Conservation (phyloP, 2,329 filamentous ascomycete genomes). For the Herpotrichia juniperi region DNA sequence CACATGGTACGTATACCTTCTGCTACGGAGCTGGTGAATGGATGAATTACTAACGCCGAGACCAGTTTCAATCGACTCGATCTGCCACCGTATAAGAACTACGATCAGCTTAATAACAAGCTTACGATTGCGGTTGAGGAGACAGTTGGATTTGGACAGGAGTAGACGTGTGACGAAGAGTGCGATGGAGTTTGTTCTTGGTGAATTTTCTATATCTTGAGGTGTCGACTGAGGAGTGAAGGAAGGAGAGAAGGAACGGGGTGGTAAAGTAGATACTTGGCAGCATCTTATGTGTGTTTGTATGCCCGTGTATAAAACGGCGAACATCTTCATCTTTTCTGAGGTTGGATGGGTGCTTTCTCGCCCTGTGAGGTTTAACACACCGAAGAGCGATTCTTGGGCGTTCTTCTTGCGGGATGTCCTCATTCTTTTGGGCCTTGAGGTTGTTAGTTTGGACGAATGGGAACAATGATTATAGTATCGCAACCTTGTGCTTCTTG, state of each 20-base stretch:
- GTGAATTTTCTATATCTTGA: not conserved
- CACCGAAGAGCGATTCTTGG: not conserved
- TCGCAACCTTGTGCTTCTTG: no score
- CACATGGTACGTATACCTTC: constrained; percentile 75
- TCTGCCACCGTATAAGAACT: constrained; percentile 87
- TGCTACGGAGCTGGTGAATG: constrained; percentile 11
- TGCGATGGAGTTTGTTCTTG: not conserved
- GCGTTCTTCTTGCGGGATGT: no score
- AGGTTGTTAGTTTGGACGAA: no score
- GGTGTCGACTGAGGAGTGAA: not conserved
- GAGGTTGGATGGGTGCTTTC: not conserved
- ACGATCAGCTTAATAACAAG: constrained; percentile 85
- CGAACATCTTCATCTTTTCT: not conserved
- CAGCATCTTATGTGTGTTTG: not conserved
- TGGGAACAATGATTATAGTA: no score
- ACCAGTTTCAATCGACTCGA: constrained; percentile 94
- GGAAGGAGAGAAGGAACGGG: not conserved
- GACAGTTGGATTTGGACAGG: constrained; percentile 98
- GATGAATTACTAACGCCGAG: constrained; percentile 21
- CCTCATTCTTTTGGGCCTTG: no score
- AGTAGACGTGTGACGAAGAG: constrained; percentile 60
- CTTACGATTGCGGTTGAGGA: constrained; percentile 97
- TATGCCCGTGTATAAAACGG: constrained; percentile 5
- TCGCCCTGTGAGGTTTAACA: not conserved
- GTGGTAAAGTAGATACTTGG: not conserved